Evolutionary conservation across 139 green algal species (phyloP).

Genomic region (Protoeuglena noctilucae): DNA sequence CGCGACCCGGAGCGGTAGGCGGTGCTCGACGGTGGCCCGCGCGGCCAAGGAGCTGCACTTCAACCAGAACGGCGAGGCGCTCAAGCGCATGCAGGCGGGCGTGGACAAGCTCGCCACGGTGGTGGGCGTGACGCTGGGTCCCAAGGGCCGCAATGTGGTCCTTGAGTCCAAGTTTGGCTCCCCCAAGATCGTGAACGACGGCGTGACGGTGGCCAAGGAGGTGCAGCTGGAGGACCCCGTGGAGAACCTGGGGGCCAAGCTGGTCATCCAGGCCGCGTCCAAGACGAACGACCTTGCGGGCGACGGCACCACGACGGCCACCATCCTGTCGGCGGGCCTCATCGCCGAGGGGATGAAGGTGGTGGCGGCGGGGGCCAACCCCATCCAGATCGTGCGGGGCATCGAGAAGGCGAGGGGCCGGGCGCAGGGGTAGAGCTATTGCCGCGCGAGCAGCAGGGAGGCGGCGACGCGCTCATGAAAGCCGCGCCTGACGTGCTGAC

Average conservation of each 20-base stretch:
- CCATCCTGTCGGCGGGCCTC: constrained; percentile 88
- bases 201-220: constrained; percentile 85
- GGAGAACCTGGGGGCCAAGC: constrained; percentile 97
- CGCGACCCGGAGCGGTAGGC: too few relatives aligned
- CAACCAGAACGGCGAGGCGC: constrained; percentile 87
- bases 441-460: too few relatives aligned
- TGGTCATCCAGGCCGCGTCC: constrained; percentile 82
- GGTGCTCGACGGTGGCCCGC: constrained; percentile 2
- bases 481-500: too few relatives aligned
- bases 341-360: constrained; percentile 94
- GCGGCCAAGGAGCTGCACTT: constrained; percentile 98
- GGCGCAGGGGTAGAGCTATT: too few relatives aligned
- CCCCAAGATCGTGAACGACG: constrained; percentile 98
- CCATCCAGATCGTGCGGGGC: constrained; percentile 82
- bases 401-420: constrained; percentile 88
- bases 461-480: too few relatives aligned
- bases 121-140: constrained; percentile 96
- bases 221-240: constrained; percentile 97
- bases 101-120: constrained; percentile 96
- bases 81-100: constrained; percentile 93
- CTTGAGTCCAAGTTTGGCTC: constrained; percentile 98
- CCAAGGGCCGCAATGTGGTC: constrained; percentile 97
- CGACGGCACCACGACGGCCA: constrained; percentile 96
- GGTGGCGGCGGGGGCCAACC: constrained; percentile 86
- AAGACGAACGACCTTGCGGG: constrained; percentile 95